Base-by-base conservation (phyloP, 176 grass and related monocot genomes). In the Puya raimondii region DNA sequence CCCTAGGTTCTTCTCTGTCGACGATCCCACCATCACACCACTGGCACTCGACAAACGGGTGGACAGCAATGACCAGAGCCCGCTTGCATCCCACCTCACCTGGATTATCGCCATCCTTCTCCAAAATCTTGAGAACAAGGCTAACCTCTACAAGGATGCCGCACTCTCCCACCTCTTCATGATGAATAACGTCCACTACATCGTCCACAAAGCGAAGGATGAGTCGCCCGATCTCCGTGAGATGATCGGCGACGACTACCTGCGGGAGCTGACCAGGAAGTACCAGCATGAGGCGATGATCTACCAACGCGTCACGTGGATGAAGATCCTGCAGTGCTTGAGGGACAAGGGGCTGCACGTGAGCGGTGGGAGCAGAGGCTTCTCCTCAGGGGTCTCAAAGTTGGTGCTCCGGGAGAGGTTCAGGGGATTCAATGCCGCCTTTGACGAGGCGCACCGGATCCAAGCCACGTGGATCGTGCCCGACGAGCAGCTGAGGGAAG, bases 401-500 rank as follows among this genome's bases (percentile, higher is more conserved):
- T 33, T 33, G 65, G 66, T 61, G 47, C 29, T 77, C 11, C 68
- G 61, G 42, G 75, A 77, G 18, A 22, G 75, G 66, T 59, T 77
- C 51, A 77, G 69, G 65, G 69, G 42, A 65, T 77, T 77, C 65
- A 77, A 77, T 47, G 26, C 52, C 11, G 11, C 69, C 65, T 49
- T 77, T 42, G 75, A 77, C 5, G 75, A 77, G 29, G 69, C 50
- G 16, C 66, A 69, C 65, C 66, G 48, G 75, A 59, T 52, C 13
- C 75, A 77, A 53, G 61, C 52, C 75, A 5, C 29, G 12, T 77
- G 75, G 75, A 66, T 81, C 50, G 61, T 68, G 27, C 59, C 27
- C 64, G 95, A 99, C 76, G 85, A 91, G 84, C 95, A 99, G 77
- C 69, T 99, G 71, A 80, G 91, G 80, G 93, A 89, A 12, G 95